Conservation (phyloP, 1,284 basidiomycete species). For the Pterula multifida region DNA sequence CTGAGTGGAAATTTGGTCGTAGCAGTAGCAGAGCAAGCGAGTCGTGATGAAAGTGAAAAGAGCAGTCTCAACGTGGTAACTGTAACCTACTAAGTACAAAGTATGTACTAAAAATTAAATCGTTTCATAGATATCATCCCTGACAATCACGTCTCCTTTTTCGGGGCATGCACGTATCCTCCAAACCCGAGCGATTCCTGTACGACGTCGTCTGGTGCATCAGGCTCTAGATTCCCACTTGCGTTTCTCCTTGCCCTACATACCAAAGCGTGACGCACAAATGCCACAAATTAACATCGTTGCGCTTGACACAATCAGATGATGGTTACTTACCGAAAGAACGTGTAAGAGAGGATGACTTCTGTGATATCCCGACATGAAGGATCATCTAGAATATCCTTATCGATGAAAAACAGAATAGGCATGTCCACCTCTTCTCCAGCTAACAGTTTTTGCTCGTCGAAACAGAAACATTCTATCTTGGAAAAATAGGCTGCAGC, state of each 20-base stretch:
- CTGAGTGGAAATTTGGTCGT: neutral
- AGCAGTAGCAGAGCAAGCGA: neutral
- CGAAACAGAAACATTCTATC: constrained; percentile 99
- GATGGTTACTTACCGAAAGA: constrained; percentile 65
- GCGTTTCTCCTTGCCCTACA: constrained; percentile 68
- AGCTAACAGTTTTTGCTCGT: constrained; percentile 92
- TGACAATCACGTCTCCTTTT: neutral
- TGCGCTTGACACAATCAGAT: neutral
- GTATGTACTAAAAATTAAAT: neutral
- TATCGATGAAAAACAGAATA: constrained; percentile 97
- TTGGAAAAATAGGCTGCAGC: constrained; percentile 98
- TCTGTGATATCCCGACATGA: constrained; percentile 79
- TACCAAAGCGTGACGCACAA: constrained; percentile 6
- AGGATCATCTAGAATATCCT: constrained; percentile 90
- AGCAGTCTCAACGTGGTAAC: neutral
- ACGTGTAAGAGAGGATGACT: constrained; percentile 92
- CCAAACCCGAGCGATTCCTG: constrained; percentile 70
- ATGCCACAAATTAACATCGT: neutral
- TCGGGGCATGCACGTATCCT: constrained; percentile 34
- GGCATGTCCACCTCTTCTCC: constrained; percentile 98
- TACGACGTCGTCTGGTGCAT: constrained; percentile 69
- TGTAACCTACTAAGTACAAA: neutral
- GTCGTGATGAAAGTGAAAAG: neutral
- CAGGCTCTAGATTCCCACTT: constrained; percentile 75
- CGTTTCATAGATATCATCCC: neutral